Percentiles rank a stretch among this genome's conserved stretches.
Evolutionary conservation across 163 green algal species (phyloP).

Genomic region (Scenedesmus sp.): DNA sequence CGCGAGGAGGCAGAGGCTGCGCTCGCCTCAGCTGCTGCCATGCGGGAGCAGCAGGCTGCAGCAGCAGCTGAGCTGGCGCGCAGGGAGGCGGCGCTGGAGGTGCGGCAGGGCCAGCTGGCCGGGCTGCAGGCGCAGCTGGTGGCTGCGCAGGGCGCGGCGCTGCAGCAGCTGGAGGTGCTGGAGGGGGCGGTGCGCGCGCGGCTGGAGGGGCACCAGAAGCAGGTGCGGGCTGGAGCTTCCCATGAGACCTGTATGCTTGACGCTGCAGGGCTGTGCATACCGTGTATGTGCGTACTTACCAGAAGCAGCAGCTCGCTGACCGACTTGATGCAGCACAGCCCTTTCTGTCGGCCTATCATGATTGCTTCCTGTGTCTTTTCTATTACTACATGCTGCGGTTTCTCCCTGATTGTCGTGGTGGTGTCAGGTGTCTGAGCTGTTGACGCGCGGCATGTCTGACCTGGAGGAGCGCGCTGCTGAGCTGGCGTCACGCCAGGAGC

Average conservation of each 20-base stretch:
- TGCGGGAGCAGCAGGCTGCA: background rate
- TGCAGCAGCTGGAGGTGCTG: slow-evolving; percentile 46
- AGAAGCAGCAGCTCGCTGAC: background rate
- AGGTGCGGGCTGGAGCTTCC: background rate
- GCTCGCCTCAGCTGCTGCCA: background rate
- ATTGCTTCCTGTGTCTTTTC: background rate
- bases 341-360: background rate
- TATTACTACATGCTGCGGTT: background rate
- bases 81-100: slow-evolving; percentile 24
- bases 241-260: background rate
- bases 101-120: background rate
- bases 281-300: background rate
- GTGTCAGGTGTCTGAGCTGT: slow-evolving; percentile 35
- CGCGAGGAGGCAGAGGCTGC: background rate
- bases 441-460: slow-evolving; percentile 18
- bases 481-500: slow-evolving; percentile 38
- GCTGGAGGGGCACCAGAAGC: slow-evolving; percentile 43
- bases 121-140: slow-evolving; percentile 4
- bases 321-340: background rate
- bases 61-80: slow-evolving; percentile 6
- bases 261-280: background rate
- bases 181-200: background rate
- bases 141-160: slow-evolving; percentile 20
- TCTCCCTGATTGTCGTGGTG: background rate
- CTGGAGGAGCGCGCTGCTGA: slow-evolving; percentile 50